A percentile compares a stretch with the other conserved stretches of the same genome.
phyloP scores from a whole-genome alignment of 2,329 filamentous ascomycete genomes.

The Cephalotrichum gorgonifer region DNA sequence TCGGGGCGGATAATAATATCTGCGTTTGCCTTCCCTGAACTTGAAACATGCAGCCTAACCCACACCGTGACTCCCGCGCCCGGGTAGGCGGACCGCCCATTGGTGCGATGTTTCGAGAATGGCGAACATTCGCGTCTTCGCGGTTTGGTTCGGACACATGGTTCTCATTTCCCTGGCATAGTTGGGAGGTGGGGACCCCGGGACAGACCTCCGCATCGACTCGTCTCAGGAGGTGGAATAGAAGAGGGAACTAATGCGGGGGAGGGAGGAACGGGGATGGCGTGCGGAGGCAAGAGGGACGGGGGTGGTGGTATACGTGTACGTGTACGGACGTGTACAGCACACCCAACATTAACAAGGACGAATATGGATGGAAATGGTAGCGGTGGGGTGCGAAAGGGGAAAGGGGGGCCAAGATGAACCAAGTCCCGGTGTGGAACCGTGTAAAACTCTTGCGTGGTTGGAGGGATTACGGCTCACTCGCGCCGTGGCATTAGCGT shows the following conservation, averaged over 20 bases:
- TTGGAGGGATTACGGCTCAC: neutral
- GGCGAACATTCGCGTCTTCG: neutral
- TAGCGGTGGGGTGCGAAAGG: neutral
- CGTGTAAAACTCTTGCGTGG: no score
- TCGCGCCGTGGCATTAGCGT: neutral
- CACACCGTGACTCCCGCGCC: neutral
- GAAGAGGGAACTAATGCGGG: neutral
- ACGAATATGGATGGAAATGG: no score
- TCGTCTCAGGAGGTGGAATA: neutral
- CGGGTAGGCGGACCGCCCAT: neutral
- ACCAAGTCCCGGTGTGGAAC: neutral
- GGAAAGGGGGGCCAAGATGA: neutral
- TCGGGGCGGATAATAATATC: no score
- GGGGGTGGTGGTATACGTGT: neutral
- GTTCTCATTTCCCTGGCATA: no score
- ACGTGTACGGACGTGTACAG: neutral
- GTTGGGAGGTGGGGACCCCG: neutral
- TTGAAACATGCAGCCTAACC: neutral
- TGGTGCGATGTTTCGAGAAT: neutral
- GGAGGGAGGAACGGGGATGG: neutral
- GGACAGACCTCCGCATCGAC: neutral
- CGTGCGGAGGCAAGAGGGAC: neutral
- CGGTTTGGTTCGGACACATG: neutral
- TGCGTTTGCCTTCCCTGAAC: neutral
- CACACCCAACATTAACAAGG: no score